These are phyloP conservation scores for Protomyces inundatus DNA, from an alignment of 1,139 yeast genomes.

Conservation along the genomic window DNA sequence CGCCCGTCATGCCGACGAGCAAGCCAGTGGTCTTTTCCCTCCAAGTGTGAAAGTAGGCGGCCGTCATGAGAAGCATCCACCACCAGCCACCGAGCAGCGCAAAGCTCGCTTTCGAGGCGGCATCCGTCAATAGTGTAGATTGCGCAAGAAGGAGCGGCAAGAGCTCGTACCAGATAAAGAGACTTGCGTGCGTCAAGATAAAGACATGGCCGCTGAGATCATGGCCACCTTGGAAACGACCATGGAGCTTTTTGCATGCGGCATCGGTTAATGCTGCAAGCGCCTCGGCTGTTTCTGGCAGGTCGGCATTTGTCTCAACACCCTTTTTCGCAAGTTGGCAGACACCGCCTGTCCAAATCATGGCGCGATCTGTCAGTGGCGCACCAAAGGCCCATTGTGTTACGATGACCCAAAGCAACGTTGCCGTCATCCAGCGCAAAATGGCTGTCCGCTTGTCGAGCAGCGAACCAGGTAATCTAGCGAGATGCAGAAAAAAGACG, in stretches of 20 bases:
- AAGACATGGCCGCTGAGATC: constrained; percentile 96
- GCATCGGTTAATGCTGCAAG: constrained; percentile 40
- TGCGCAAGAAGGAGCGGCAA: constrained; percentile 38
- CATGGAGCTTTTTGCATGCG: constrained; percentile 57
- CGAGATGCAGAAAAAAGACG: constrained; percentile 38
- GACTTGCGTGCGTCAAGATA: constrained; percentile 63
- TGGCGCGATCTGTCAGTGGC: constrained; percentile 85
- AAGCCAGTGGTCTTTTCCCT: constrained; percentile 50
- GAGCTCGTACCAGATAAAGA: constrained; percentile 65
- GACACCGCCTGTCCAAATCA: constrained; percentile 73
- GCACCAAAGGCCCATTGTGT: constrained; percentile 85
- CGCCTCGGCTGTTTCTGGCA: constrained; percentile 3
- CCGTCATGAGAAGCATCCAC: constrained; percentile 83
- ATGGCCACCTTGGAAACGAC: constrained; percentile 86
- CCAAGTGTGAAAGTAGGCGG: constrained; percentile 76
- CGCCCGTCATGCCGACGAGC: constrained; percentile 29
- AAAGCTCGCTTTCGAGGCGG: constrained; percentile 40
- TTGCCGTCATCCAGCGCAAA: constrained; percentile 48
- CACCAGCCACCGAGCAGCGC: constrained; percentile 60
- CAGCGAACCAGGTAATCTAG: constrained; percentile 28
- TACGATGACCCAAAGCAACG: constrained; percentile 75
- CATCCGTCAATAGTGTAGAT: constrained; percentile 32
- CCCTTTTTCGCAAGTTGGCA: constrained; percentile 44
- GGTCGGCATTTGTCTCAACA: not conserved
- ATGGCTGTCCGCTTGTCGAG: constrained; percentile 28